These are phyloP conservation scores for Hansenula sp. DNA, from an alignment of 1,139 yeast species.

Conservation along the genomic window DNA sequence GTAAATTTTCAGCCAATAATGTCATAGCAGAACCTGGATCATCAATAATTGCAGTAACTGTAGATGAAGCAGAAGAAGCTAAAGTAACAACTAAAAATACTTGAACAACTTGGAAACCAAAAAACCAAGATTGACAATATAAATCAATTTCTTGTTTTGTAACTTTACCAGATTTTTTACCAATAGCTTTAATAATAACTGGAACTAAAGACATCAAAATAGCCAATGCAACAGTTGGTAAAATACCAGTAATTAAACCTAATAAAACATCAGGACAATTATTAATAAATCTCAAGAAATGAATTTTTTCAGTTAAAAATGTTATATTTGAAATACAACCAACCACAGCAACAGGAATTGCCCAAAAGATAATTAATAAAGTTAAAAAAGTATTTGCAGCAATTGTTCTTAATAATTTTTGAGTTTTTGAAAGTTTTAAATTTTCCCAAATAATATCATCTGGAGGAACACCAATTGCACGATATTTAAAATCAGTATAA, in stretches of 20 bases:
- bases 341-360: constrained; percentile 81
- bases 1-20: constrained; percentile 55
- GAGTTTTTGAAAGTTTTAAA: constrained; percentile 56
- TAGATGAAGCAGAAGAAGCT: constrained; percentile 76
- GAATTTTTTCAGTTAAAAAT: constrained; percentile 54
- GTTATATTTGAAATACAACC: constrained; percentile 76
- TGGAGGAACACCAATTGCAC: constrained; percentile 56
- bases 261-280: constrained; percentile 53
- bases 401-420: constrained; percentile 43
- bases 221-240: constrained; percentile 67
- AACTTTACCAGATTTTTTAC: constrained; percentile 65
- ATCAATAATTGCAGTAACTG: constrained; percentile 47
- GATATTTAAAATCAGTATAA: constrained; percentile 22
- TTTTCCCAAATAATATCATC: constrained; percentile 63
- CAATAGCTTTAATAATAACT: constrained; percentile 69
- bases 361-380: constrained; percentile 68
- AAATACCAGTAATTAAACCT: constrained; percentile 70
- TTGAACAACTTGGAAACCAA: constrained; percentile 85
- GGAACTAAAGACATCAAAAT: constrained; percentile 75
- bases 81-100: constrained; percentile 78
- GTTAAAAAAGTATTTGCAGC: constrained; percentile 51
- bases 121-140: constrained; percentile 82
- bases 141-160: constrained; percentile 70
- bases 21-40: constrained; percentile 53
- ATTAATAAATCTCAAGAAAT: constrained; percentile 58